Conservation (phyloP, 495 filamentous ascomycete genomes). For the Rusavskia elegans region DNA sequence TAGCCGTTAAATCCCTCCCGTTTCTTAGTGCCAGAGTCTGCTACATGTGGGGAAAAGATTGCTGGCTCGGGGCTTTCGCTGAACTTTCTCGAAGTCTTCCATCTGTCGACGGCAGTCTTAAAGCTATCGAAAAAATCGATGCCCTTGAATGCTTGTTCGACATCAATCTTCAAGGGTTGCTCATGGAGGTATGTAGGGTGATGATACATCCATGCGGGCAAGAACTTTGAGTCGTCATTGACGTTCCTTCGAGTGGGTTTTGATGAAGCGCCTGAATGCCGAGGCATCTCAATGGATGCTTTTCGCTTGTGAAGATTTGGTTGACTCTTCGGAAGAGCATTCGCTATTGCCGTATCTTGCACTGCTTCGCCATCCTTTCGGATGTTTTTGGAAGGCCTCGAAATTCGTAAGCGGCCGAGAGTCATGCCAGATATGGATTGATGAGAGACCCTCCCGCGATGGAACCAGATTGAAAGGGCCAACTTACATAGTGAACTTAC, state of each 20-base stretch:
- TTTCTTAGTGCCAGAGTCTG: not conserved
- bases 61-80: not conserved
- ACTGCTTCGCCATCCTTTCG: not conserved
- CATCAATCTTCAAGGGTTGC: not conserved
- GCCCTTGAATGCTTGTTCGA: not conserved
- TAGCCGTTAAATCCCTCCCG: not conserved
- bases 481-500: not conserved
- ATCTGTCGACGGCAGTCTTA: not conserved
- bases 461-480: not conserved
- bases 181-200: not conserved
- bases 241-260: not conserved
- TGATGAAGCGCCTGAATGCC: not conserved
- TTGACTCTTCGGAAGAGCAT: not conserved
- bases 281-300: not conserved
- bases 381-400: not conserved
- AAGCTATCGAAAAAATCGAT: not conserved
- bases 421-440: not conserved
- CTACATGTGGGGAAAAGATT: not conserved
- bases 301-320: not conserved
- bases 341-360: not conserved
- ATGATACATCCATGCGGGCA: not conserved
- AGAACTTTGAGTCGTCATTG: not conserved
- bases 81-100: not conserved
- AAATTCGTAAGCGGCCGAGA: not conserved
- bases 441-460: not conserved